phyloP scores from a whole-genome alignment of 129 eudicot genomes.

The Daucus carota region DNA sequence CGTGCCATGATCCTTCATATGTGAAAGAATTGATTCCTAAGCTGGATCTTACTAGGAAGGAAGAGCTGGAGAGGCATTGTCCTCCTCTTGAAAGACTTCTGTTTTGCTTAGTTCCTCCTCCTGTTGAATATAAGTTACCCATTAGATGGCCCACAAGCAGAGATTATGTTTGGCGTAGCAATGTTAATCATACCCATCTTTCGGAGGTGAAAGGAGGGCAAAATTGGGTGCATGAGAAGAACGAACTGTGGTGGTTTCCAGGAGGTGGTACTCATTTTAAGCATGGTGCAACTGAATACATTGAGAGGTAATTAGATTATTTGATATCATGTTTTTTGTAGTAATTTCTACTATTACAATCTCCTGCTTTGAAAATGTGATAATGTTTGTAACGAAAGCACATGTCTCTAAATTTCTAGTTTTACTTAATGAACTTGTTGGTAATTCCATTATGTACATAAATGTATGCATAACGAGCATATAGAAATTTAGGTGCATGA shows the following conservation, averaged over 20 bases:
- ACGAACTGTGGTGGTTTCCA: constrained; percentile 91
- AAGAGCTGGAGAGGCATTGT: constrained; percentile 91
- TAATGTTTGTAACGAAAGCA: background rate
- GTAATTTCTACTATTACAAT: background rate
- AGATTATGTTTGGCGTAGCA: constrained; percentile 88
- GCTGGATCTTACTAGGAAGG: constrained; percentile 53
- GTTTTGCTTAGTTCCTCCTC: constrained; percentile 92
- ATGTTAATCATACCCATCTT: constrained; percentile 85
- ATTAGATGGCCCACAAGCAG: constrained; percentile 87
- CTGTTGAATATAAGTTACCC: constrained; percentile 76
- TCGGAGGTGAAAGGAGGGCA: constrained; percentile 97
- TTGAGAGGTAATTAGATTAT: constrained; percentile 63
- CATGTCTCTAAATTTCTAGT: background rate
- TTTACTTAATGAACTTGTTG: background rate
- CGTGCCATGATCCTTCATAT: constrained; percentile 69
- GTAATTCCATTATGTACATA: background rate
- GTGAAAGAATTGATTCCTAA: constrained; percentile 49
- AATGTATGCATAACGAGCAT: background rate
- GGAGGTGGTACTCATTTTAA: constrained; percentile 99
- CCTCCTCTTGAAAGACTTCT: constrained; percentile 68
- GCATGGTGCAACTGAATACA: constrained; percentile 89
- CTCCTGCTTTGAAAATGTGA: background rate
- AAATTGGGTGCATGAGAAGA: constrained; percentile 90
- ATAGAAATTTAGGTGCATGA: background rate
- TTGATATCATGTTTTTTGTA: too few relatives aligned